Evolutionary conservation across 768 basidiomycete genomes (phyloP), one percentile per base, ranked within the genome.

Genomic region (Cubamyces sp.): DNA sequence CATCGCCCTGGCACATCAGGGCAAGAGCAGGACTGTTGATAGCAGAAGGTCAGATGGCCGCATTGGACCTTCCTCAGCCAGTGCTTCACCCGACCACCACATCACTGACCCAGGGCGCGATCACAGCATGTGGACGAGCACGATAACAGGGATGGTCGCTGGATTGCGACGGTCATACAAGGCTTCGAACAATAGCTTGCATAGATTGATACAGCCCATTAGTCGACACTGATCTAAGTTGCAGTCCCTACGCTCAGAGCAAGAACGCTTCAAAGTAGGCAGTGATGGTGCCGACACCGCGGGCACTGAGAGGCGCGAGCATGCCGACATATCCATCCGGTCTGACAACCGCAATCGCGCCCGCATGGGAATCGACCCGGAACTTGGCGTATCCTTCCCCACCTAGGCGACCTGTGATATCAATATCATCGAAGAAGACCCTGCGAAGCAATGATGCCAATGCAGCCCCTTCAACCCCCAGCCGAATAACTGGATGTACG

Each of bases 311-410:
- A 0, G 87, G 80, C 0, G 77, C 78, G 26, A 89, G 74, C 66
- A 75, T 77, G 3, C 84, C 85, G 34, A 90, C 79, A 59, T 87
- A 89, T 18, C 88, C 88, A 65, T 87, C 86, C 9, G 87, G 86
- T 25, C 86, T 77, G 7, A 87, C 79, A 51, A 85, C 73, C 8
- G 85, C 79, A 3, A 85, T 67, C 9, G 79, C 82, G 16, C 86
- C 85, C 0, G 23, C 52, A 1, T 64, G 53, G 7, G 73, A 59
- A 21, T 75, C 71, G 46, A 87, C 78, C 0, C 87, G 87, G 64
- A 84, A 87, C 25, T 80, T 77, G 0, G 70, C 64, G 69, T 88
- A 88, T 3, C 83, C 85, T 43, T 77, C 75, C 3, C 87, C 86
- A 34, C 84, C 84, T 34, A 76, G 69, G 3, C 52, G 68, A 2